These are phyloP conservation scores for Suillus cothurnatus DNA, from an alignment of 768 basidiomycete genomes.

Conservation along the genomic window DNA sequence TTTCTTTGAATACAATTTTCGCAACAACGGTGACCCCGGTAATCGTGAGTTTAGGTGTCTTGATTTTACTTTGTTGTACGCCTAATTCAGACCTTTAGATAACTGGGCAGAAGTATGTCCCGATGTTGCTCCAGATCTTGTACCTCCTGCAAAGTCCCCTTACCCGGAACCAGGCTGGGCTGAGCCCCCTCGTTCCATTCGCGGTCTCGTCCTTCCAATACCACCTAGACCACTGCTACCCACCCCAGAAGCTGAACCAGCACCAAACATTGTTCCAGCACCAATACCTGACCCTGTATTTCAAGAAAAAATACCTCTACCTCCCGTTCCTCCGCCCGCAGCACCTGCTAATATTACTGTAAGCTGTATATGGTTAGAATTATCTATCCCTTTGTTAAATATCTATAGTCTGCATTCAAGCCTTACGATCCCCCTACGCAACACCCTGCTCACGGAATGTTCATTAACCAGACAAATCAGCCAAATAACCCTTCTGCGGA, in stretches of 20 bases:
- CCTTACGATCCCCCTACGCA: conserved; percentile 29
- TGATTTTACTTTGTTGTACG: neutral
- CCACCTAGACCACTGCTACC: conserved; percentile 10
- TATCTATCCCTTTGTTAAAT: neutral
- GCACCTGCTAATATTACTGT: neutral
- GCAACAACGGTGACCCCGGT: conserved; percentile 31
- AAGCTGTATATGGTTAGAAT: neutral
- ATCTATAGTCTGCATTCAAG: conserved; percentile 23
- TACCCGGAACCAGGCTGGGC: conserved; percentile 31
- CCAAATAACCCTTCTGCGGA: neutral
- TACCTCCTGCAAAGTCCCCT: conserved; percentile 29
- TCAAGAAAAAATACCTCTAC: neutral
- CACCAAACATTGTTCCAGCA: neutral
- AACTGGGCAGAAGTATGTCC: conserved; percentile 31
- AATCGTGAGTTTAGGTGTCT: conserved; percentile 25
- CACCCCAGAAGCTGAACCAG: neutral
- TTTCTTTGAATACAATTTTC: conserved; percentile 34
- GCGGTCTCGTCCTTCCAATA: conserved; percentile 25
- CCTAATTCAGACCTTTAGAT: conserved; percentile 17
- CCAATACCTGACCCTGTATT: neutral
- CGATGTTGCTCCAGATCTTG: neutral
- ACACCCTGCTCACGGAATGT: conserved; percentile 18
- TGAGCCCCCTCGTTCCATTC: conserved; percentile 19
- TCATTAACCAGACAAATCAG: conserved; percentile 7
- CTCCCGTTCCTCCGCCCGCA: neutral